Base-by-base conservation (phyloP, 2,329 filamentous ascomycete species). In the Talaromyces sp. region DNA sequence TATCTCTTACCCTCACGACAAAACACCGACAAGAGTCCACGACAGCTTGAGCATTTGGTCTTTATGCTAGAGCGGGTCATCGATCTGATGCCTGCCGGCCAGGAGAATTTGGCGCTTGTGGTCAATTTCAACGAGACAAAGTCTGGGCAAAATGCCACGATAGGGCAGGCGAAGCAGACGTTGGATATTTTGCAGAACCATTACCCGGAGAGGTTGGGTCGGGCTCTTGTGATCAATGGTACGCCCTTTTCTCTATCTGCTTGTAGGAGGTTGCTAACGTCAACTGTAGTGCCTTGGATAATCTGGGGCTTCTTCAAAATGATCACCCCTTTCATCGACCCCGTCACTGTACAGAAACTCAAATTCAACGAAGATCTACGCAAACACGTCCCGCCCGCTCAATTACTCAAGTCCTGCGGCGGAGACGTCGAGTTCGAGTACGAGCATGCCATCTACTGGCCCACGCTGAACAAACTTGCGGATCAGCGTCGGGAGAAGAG, bases 321-420 rank as follows among this genome's bases (percentile, higher is more conserved):
- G 70, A 93, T 99, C 78, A 92, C 87, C 4, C 92, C 93, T 42
- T 97, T 99, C 78, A 96, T 99, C 78, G 95, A 99, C 77, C 95
- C 95, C 7, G 81, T 93, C 70, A 99, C 95, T 9, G 87, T 90
- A 63, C 88, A 95, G 72, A 99, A 99, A 82, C 88, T 99, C 80
- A 96, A 95, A 80, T 97, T 96, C 83, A 97, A 98, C 81, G 92
- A 96, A 76, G 90, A 96, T 73, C 88, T 96, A 81, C 84, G 83
- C 68, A 82, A 90, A 68, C 92, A 92, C 74, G 89, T 99, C 21
- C 92, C 92, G 5, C 77, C 87, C 7, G 83, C 88, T 70, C 93
- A 98, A 75, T 85, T 99, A 60, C 90, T 92, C 88, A 88, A 87
- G 70, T 83, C 87, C 63, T 87, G 90, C 70, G 87, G 88, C 55